Conservation (phyloP, 345 rosid genomes). For the Pistacia atlantica region DNA sequence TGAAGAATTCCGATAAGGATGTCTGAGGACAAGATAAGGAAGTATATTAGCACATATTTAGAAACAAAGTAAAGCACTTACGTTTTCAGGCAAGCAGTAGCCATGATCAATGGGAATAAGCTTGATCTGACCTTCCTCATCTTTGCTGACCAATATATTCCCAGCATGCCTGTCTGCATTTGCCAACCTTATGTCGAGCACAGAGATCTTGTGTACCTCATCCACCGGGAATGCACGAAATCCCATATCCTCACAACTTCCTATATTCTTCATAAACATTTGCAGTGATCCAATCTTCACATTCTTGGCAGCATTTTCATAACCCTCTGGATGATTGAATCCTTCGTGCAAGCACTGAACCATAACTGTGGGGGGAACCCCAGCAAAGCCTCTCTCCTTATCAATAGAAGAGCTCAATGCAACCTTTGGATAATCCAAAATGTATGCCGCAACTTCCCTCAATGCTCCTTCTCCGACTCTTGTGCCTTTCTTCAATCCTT, state of each 20-base stretch:
- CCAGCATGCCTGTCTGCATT: constrained; percentile 96
- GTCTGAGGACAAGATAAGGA: neutral
- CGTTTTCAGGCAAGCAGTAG: constrained; percentile 82
- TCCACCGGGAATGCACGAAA: constrained; percentile 64
- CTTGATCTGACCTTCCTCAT: constrained; percentile 41
- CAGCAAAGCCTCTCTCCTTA: constrained; percentile 66
- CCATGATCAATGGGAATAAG: constrained; percentile 93
- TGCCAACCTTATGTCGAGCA: constrained; percentile 88
- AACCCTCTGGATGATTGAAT: constrained; percentile 71
- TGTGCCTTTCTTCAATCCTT: constrained; percentile 90
- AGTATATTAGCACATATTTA: neutral
- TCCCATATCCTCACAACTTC: constrained; percentile 95
- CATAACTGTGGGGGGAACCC: constrained; percentile 85
- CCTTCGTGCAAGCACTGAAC: constrained; percentile 76
- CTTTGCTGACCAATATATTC: constrained; percentile 72
- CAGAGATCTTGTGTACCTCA: constrained; percentile 88
- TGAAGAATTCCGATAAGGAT: neutral
- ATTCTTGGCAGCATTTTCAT: constrained; percentile 37
- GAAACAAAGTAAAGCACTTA: constrained; percentile 34
- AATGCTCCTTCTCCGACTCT: constrained; percentile 79
- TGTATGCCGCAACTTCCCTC: constrained; percentile 89
- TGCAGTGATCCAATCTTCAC: constrained; percentile 82
- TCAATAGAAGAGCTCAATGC: constrained; percentile 36
- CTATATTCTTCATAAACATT: constrained; percentile 68
- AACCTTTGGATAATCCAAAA: constrained; percentile 68